A percentile compares a stretch with the other conserved stretches of the same genome.
phyloP scores from a whole-genome alignment of 345 rosid genomes.

The Eucalyptus tenuipes region DNA sequence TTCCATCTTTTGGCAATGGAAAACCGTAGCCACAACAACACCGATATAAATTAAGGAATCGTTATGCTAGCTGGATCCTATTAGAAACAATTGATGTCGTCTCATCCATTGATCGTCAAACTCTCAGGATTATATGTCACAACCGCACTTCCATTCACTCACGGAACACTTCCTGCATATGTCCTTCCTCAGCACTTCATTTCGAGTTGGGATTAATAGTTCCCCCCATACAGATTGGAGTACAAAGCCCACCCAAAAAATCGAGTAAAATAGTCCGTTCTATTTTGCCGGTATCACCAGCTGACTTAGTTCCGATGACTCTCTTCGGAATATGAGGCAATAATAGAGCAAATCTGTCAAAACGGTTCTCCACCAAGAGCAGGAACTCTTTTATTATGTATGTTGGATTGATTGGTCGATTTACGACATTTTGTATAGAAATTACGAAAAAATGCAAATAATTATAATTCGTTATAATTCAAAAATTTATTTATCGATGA shows the following conservation, averaged over 20 bases:
- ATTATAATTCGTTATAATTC: neutral
- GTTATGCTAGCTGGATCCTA: neutral
- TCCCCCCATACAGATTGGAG: neutral
- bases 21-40: neutral
- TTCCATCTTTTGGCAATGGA: neutral
- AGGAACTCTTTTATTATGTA: neutral
- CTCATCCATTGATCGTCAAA: neutral
- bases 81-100: neutral
- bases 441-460: neutral
- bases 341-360: neutral
- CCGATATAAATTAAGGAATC: neutral
- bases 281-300: neutral
- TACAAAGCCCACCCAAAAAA: neutral
- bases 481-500: neutral
- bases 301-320: neutral
- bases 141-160: neutral
- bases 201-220: neutral
- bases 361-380: neutral
- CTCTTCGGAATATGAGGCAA: neutral
- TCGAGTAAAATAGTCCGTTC: neutral
- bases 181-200: neutral
- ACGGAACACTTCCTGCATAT: neutral
- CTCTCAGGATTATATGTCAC: neutral
- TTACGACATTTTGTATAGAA: neutral
- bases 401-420: neutral